These are phyloP conservation scores for Pleurotus platypus DNA, from an alignment of 768 basidiomycete species.

Conservation along the genomic window DNA sequence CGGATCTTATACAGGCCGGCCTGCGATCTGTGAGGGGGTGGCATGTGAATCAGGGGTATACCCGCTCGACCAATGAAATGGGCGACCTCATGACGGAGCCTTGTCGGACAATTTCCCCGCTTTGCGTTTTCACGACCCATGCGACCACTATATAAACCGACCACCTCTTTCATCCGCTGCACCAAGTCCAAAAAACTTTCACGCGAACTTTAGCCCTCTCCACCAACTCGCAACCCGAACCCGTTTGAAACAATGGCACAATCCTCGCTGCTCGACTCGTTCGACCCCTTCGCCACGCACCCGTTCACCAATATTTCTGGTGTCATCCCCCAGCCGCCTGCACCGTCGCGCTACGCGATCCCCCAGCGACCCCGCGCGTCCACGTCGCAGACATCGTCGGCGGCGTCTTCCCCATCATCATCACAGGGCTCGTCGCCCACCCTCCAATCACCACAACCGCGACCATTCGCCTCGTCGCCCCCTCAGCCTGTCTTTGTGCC, in stretches of 20 bases:
- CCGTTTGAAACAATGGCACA: slow-evolving; percentile 21
- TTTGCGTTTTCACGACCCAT: slow-evolving; percentile 9
- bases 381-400: slow-evolving; percentile 9
- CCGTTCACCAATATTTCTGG: slow-evolving; percentile 52
- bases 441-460: slow-evolving; percentile 25
- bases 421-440: slow-evolving; percentile 10
- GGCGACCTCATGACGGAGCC: not conserved
- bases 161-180: not conserved
- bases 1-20: slow-evolving; percentile 1
- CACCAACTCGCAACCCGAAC: not conserved
- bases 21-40: not conserved
- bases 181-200: not conserved
- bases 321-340: slow-evolving; percentile 35
- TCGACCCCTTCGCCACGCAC: slow-evolving; percentile 57
- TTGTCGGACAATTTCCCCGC: slow-evolving; percentile 6
- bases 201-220: not conserved
- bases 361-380: slow-evolving; percentile 15
- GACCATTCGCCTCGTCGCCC: slow-evolving; percentile 13
- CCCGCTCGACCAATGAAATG: not conserved
- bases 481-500: slow-evolving; percentile 44
- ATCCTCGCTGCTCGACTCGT: slow-evolving; percentile 37
- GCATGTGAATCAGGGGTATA: slow-evolving; percentile 5
- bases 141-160: not conserved
- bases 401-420: slow-evolving; percentile 19
- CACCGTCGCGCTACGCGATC: slow-evolving; percentile 44